Evolutionary conservation across 352 stramenopile genomes (phyloP).

Genomic region (Phytophthora kernoviae): DNA sequence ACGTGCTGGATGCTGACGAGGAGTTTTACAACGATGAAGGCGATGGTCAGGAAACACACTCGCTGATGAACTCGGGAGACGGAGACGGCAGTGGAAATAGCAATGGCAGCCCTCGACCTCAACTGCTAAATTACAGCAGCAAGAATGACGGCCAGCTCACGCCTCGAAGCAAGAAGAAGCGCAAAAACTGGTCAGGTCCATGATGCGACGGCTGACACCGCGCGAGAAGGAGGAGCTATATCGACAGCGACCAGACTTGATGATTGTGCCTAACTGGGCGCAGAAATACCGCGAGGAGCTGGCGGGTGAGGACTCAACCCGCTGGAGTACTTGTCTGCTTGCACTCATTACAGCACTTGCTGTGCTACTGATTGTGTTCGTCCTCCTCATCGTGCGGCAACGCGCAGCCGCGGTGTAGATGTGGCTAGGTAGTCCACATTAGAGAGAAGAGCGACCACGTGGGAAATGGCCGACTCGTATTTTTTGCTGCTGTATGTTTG

Average conservation of each 20-base stretch:
- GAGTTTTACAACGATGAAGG: slow-evolving; percentile 75
- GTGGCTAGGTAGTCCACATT: slow-evolving; percentile 12
- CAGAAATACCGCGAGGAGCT: slow-evolving; percentile 90
- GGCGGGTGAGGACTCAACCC: slow-evolving; percentile 63
- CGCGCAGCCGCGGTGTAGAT: slow-evolving; percentile 31
- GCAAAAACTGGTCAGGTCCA: slow-evolving; percentile 75
- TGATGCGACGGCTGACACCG: slow-evolving; percentile 83
- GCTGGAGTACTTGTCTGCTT: slow-evolving; percentile 82
- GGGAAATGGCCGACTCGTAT: slow-evolving; percentile 31
- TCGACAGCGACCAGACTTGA: slow-evolving; percentile 75
- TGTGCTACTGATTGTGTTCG: slow-evolving; percentile 77
- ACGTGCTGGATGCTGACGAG: slow-evolving; percentile 78
- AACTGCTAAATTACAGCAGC: slow-evolving; percentile 66
- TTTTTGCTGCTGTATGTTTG: slow-evolving; percentile 43
- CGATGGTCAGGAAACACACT: slow-evolving; percentile 51
- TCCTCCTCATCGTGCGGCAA: slow-evolving; percentile 75
- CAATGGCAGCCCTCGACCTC: slow-evolving; percentile 38
- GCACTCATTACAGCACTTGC: slow-evolving; percentile 71
- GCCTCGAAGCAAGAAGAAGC: slow-evolving; percentile 77
- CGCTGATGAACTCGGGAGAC: slow-evolving; percentile 49
- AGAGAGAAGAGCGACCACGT: slow-evolving; percentile 33
- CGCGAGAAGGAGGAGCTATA: slow-evolving; percentile 89
- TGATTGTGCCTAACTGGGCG: slow-evolving; percentile 90
- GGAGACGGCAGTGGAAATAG: slow-evolving; percentile 21
- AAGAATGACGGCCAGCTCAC: slow-evolving; percentile 56